phyloP scores from a whole-genome alignment of 2,329 filamentous ascomycete genomes.

The Gnomoniopsis smithogilvyi region DNA sequence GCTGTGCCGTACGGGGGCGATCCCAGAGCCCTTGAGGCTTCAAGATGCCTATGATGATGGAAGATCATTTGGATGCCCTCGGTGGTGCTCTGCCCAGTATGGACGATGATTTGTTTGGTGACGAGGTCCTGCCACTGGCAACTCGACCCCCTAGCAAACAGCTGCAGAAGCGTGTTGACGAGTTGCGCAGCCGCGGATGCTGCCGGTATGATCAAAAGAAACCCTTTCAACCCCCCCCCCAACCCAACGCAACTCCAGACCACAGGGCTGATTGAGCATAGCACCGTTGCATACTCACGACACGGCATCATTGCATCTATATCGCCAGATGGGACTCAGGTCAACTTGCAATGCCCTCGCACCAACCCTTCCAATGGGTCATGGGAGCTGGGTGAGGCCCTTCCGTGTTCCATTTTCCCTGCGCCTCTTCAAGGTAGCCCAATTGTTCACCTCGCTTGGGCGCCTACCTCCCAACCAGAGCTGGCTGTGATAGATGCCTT shows the following conservation, averaged over 20 bases:
- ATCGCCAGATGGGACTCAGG: slow-evolving; percentile 62
- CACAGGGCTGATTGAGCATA: slow-evolving; percentile 32
- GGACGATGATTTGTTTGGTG: slow-evolving; percentile 53
- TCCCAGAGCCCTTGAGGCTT: neutral
- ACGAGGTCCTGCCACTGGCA: slow-evolving; percentile 30
- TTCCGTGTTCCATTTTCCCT: slow-evolving; percentile 57
- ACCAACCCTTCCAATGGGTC: slow-evolving; percentile 65
- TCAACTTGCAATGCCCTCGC: slow-evolving; percentile 72
- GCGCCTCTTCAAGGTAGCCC: slow-evolving; percentile 61
- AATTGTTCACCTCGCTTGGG: slow-evolving; percentile 82
- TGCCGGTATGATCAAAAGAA: slow-evolving; percentile 62
- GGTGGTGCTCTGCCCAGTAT: slow-evolving; percentile 62
- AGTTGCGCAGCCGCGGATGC: slow-evolving; percentile 71
- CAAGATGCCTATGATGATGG: slow-evolving; percentile 52
- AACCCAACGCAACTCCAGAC: slow-evolving; percentile 5
- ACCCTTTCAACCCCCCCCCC: neutral
- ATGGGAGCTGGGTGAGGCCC: slow-evolving; percentile 77
- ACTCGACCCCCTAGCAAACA: slow-evolving; percentile 60
- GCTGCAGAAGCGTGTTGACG: slow-evolving; percentile 70
- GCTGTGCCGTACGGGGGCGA: neutral
- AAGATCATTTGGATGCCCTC: slow-evolving; percentile 51
- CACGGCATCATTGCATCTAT: slow-evolving; percentile 83
- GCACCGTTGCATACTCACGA: slow-evolving; percentile 84
- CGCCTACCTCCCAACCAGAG: slow-evolving; percentile 67
- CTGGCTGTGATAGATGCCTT: slow-evolving; percentile 78